Base-by-base conservation (phyloP, 345 rosid genomes). In the Mercurialis annua region DNA sequence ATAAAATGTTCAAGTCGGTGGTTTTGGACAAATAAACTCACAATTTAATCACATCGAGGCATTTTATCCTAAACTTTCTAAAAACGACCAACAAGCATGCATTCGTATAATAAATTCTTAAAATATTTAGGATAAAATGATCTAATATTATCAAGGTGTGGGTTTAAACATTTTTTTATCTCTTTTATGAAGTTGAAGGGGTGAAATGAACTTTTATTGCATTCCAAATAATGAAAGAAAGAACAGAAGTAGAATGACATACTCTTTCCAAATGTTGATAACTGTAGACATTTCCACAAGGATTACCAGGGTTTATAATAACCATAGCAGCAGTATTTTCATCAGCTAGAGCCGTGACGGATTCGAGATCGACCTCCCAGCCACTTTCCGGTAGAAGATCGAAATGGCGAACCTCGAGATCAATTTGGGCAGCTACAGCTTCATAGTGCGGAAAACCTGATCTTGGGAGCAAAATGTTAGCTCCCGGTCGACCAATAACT, bases 291-390 rank as follows among this genome's bases (percentile, higher is more conserved):
- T 74, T 82, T 52, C 86, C 83, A 61, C 83, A 77, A 12, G 84
- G 86, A 73, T 80, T 83, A 2, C 81, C 82, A 14, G 81, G 82
- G 60, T 84, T 88, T 14, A 86, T 77, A 1, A 88, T 51, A 55
- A 86, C 88, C 31, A 84, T 72, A 0, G 91, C 89, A 14, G 70
- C 77, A 12, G 88, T 88, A 49, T 83, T 88, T 11, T 81, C 86
- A 52, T 88, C 95, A 31, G 87, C 86, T 26, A 78, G 59, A 38
- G 81, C 77, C 66, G 84, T 84, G 9, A 86, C 38, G 23, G 78
- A 80, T 42, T 78, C 68, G 20, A 88, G 80, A 76, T 84, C 87
- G 24, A 84, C 83, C 66, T 84, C 94, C 90, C 90, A 86, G 27
- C 84, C 80, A 57, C 59, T 77, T 2, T 80, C 77, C 0, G 89